These are phyloP conservation scores for Neofusicoccum kwambonambiense DNA, from an alignment of 2,329 filamentous ascomycete genomes.

Conservation along the genomic window DNA sequence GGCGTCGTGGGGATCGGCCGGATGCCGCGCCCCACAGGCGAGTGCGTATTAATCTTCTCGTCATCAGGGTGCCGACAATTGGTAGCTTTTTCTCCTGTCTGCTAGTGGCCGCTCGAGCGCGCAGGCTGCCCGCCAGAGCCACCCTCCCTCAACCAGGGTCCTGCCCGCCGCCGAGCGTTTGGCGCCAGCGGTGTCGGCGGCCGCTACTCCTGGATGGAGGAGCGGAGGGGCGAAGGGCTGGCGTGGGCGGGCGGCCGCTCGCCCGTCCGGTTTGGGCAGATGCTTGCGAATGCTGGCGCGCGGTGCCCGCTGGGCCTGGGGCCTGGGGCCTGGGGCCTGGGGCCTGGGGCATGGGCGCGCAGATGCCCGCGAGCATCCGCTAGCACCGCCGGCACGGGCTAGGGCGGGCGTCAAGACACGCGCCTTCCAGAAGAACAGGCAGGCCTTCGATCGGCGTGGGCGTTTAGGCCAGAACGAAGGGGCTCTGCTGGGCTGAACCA, in stretches of 20 bases:
- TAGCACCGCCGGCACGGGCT: not conserved
- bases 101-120: not conserved
- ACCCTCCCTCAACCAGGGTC: not conserved
- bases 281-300: not conserved
- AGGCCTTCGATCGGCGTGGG: slow-evolving; percentile 2
- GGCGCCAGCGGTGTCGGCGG: not conserved
- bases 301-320: not conserved
- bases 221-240: not conserved
- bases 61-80: slow-evolving; percentile 2
- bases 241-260: not conserved
- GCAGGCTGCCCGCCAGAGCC: not conserved
- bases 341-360: not conserved
- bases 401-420: not conserved
- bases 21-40: slow-evolving; percentile 9
- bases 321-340: not conserved
- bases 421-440: slow-evolving; percentile 7
- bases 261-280: not conserved
- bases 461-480: not conserved
- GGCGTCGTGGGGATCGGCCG: slow-evolving; percentile 12
- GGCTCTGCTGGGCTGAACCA: slow-evolving; percentile 12
- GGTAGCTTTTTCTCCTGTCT: not conserved
- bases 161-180: not conserved
- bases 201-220: not conserved
- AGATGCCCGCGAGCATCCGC: slow-evolving; percentile 10
- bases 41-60: not conserved